These are phyloP conservation scores for Scheffersomyces cryptocercus DNA, from an alignment of 1,139 yeast species.

Conservation along the genomic window DNA sequence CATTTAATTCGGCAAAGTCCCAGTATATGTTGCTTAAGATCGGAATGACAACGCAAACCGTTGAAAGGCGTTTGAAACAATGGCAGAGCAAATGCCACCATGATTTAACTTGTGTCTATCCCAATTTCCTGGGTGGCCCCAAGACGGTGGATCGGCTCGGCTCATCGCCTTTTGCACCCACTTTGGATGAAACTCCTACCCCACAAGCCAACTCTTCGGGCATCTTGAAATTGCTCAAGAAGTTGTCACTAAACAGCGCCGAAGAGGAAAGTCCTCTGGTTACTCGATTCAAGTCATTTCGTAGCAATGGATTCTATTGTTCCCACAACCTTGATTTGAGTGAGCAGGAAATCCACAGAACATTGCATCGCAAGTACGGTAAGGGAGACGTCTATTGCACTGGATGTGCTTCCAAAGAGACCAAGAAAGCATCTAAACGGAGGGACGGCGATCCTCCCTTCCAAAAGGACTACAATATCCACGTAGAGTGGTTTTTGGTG, in stretches of 20 bases:
- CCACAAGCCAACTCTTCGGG: not conserved
- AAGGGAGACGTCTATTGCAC: slow-evolving; percentile 44
- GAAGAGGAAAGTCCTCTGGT: too few relatives aligned
- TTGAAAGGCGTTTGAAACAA: slow-evolving; percentile 44
- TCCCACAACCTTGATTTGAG: slow-evolving; percentile 26
- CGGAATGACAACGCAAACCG: slow-evolving; percentile 56
- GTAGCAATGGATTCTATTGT: slow-evolving; percentile 35
- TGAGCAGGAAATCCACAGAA: slow-evolving; percentile 44
- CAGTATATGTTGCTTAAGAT: slow-evolving; percentile 49
- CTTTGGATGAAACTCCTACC: too few relatives aligned
- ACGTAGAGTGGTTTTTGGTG: slow-evolving; percentile 60
- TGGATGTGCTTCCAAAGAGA: slow-evolving; percentile 26
- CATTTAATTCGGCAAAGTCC: slow-evolving; percentile 40
- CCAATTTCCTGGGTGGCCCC: slow-evolving; percentile 13
- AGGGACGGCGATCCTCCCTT: not conserved
- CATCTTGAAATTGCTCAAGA: not conserved
- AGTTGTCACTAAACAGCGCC: not conserved
- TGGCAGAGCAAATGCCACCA: slow-evolving; percentile 60
- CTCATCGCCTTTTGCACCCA: slow-evolving; percentile 1
- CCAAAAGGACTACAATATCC: slow-evolving; percentile 32
- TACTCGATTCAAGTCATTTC: not conserved
- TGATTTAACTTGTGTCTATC: slow-evolving; percentile 36
- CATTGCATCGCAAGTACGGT: slow-evolving; percentile 39
- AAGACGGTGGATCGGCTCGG: slow-evolving; percentile 10
- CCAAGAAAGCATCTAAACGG: slow-evolving; percentile 1